Evolutionary conservation across 73 alveolate species (phyloP).

Genomic region (Tetrahymena borealis): DNA sequence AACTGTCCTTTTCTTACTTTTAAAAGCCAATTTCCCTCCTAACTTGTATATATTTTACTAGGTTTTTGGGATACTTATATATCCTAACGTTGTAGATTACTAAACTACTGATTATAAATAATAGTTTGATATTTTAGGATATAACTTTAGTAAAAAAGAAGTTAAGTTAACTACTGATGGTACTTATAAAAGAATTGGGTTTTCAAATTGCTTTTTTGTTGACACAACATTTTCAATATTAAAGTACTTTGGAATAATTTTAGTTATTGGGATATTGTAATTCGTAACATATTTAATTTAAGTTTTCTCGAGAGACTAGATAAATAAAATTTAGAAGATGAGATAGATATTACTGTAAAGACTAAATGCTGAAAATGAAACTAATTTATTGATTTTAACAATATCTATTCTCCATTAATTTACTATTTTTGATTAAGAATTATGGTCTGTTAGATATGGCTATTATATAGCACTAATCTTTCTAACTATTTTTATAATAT

Average conservation of each 20-base stretch:
- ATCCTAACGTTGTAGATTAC: not conserved
- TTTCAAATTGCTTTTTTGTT: not conserved
- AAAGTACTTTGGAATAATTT: not conserved
- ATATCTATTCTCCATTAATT: not conserved
- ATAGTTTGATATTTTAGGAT: not conserved
- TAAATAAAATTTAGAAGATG: not conserved
- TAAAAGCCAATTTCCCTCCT: not conserved
- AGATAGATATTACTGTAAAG: not conserved
- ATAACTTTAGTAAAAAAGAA: not conserved
- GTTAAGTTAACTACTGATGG: not conserved
- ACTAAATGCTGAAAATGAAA: not conserved
- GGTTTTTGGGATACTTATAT: not conserved
- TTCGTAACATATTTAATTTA: not conserved
- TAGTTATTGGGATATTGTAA: not conserved
- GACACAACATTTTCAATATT: not conserved
- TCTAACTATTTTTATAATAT: not conserved
- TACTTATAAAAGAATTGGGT: not conserved
- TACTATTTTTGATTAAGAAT: not conserved
- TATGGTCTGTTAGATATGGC: not conserved
- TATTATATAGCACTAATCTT: not conserved
- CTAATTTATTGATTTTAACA: not conserved
- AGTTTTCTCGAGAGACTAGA: not conserved
- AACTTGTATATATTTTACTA: not conserved
- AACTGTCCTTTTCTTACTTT: not conserved
- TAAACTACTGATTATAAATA: not conserved